phyloP scores from a whole-genome alignment of 2,329 filamentous ascomycete genomes.

The Chalara sp. region DNA sequence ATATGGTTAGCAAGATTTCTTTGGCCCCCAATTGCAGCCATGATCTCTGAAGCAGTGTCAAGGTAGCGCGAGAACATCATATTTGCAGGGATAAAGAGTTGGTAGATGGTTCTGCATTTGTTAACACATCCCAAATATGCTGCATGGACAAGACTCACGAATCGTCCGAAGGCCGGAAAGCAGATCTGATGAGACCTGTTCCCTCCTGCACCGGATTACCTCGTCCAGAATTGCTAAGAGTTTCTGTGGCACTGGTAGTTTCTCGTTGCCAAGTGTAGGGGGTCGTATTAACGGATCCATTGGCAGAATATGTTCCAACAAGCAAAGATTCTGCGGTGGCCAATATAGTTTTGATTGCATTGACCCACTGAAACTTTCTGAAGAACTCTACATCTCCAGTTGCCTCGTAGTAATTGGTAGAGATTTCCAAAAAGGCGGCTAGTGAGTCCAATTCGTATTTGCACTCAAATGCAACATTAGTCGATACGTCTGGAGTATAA shows the following conservation, averaged over 20 bases:
- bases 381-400: slow-evolving; percentile 72
- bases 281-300: slow-evolving; percentile 47
- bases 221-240: slow-evolving; percentile 66
- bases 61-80: slow-evolving; percentile 72
- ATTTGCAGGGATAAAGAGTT: slow-evolving; percentile 85
- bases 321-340: slow-evolving; percentile 63
- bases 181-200: slow-evolving; percentile 77
- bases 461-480: slow-evolving; percentile 80
- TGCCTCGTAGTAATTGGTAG: slow-evolving; percentile 69
- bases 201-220: slow-evolving; percentile 71
- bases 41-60: slow-evolving; percentile 42
- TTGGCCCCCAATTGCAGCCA: slow-evolving; percentile 40
- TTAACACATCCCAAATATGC: background rate
- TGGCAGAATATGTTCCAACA: slow-evolving; percentile 61
- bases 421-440: slow-evolving; percentile 77
- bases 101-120: slow-evolving; percentile 51
- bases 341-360: slow-evolving; percentile 64
- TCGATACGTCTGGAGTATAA: slow-evolving; percentile 62
- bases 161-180: slow-evolving; percentile 88
- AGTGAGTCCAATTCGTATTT: slow-evolving; percentile 94
- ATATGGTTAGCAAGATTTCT: slow-evolving; percentile 49
- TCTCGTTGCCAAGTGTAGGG: slow-evolving; percentile 73
- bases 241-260: slow-evolving; percentile 72
- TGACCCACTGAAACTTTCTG: slow-evolving; percentile 63
- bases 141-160: slow-evolving; percentile 36